Conservation (phyloP, 2,329 filamentous ascomycete species). For the Pseudocercospora crystallina region DNA sequence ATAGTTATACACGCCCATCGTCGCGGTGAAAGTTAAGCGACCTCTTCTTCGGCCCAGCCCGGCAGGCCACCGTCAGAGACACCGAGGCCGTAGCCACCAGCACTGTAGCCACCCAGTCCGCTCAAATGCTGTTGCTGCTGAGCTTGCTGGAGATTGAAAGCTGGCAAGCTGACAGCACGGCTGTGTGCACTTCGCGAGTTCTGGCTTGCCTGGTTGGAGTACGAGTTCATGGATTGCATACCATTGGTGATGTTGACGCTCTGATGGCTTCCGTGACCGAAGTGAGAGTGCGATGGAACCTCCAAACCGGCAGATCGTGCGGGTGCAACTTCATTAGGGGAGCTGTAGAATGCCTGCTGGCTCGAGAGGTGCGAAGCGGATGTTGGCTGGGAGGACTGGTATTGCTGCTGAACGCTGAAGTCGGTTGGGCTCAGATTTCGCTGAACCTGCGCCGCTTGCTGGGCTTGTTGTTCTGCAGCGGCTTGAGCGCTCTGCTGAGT, state of each 20-base stretch:
- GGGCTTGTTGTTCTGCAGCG: constrained; percentile 45
- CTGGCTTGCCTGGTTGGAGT: constrained; percentile 50
- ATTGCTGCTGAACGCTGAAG: constrained; percentile 57
- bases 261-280: constrained; percentile 55
- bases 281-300: constrained; percentile 36
- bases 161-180: constrained; percentile 85
- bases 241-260: constrained; percentile 48
- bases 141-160: constrained; percentile 57
- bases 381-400: constrained; percentile 45
- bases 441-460: constrained; percentile 52
- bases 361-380: constrained; percentile 53
- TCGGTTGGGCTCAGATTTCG: constrained; percentile 38
- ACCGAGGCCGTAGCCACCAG: constrained; percentile 58
- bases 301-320: constrained; percentile 34
- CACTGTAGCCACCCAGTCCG: constrained; percentile 54
- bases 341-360: constrained; percentile 79
- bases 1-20: neutral
- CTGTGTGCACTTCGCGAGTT: constrained; percentile 55
- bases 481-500: constrained; percentile 66
- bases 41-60: constrained; percentile 65
- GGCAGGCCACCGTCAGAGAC: constrained; percentile 59
- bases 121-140: constrained; percentile 44
- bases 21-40: constrained; percentile 32
- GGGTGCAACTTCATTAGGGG: constrained; percentile 59
- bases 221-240: constrained; percentile 19